Evolutionary conservation across 2,329 filamentous ascomycete species (phyloP).

Genomic region (Diaporthe capsici): DNA sequence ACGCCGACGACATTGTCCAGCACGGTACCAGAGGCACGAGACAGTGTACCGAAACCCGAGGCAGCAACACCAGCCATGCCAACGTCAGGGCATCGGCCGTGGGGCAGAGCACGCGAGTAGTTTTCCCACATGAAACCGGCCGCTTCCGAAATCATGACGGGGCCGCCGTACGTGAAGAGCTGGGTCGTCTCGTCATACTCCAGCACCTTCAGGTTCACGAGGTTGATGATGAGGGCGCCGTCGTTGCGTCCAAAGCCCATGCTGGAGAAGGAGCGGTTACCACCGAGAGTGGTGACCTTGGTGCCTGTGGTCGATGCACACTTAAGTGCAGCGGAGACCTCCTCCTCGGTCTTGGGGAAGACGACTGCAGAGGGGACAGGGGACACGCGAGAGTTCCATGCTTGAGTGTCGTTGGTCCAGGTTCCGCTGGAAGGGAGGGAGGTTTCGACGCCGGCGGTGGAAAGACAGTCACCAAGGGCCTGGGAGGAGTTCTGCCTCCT

Average conservation of each 20-base stretch:
- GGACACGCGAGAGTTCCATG: conserved; percentile 32
- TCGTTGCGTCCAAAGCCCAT: conserved; percentile 36
- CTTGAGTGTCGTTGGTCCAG: conserved; percentile 25
- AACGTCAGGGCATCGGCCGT: conserved; percentile 31
- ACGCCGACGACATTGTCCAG: conserved; percentile 35
- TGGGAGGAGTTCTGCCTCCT: not conserved
- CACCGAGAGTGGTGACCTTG: conserved; percentile 35
- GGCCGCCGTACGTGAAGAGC: conserved; percentile 30
- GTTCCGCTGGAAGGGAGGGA: conserved; percentile 18
- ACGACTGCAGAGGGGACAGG: conserved; percentile 26
- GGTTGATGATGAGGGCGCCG: conserved; percentile 32
- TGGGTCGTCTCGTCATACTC: conserved; percentile 24
- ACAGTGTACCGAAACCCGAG: conserved; percentile 31
- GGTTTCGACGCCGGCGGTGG: conserved; percentile 20
- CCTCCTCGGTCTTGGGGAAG: conserved; percentile 27
- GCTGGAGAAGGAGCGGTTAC: conserved; percentile 36
- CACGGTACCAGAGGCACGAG: conserved; percentile 20
- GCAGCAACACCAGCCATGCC: conserved; percentile 32
- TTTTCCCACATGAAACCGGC: conserved; percentile 21
- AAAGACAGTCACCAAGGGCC: conserved; percentile 6
- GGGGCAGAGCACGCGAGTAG: conserved; percentile 28
- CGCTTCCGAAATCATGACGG: conserved; percentile 33
- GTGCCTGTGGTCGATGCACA: conserved; percentile 17
- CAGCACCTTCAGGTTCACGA: conserved; percentile 26
- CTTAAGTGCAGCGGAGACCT: conserved; percentile 14